Evolutionary conservation across 2,329 filamentous ascomycete genomes (phyloP), one percentile per base, ranked within the genome.

Genomic region (Phaeomoniella chlamydospora): DNA sequence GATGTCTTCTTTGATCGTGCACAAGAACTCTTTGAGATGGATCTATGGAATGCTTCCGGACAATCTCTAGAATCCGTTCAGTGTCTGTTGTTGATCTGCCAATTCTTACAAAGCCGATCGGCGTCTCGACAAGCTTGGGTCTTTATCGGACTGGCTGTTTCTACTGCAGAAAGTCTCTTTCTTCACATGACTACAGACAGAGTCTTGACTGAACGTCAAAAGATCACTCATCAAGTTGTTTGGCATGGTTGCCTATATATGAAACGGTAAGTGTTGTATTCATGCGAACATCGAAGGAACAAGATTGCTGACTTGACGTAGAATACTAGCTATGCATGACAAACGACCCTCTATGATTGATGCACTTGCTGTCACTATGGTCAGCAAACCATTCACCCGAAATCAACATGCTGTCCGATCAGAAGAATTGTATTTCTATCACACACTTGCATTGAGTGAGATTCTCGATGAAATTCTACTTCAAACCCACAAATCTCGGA

Each of bases 41-140:
- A 56, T 12, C 43, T 59, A 1, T 65, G 62, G 56, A 54, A 64
- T 9, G 49, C 55, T 0, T 59, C 58, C 0, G 22, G 22, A 9
- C 14, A 18, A 15, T 67, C 62, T 0, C 43, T 62, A 0, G 61
- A 59, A 31, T 37, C 64, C 1, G 59, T 68, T 1, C 65, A 68
- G 41, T 66, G 59, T 31, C 47, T 68, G 1, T 45, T 69, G 0
- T 48, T 68, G 4, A 63, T 64, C 40, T 61, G 59, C 9, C 64
- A 66, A 31, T 68, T 67, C 39, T 46, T 68, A 0, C 65, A 68
- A 31, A 64, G 65, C 32, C 67, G 65, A 0, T 57, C 64, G 10
- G 57, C 58, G 4, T 57, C 61, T 0, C 60, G 67, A 39, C 59
- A 65, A 38, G 67, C 62, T 2, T 69, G 65, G 65, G 65, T 68